These are phyloP conservation scores for Beauveria scarabaeidicola DNA, from an alignment of 2,329 filamentous ascomycete species.

Conservation along the genomic window DNA sequence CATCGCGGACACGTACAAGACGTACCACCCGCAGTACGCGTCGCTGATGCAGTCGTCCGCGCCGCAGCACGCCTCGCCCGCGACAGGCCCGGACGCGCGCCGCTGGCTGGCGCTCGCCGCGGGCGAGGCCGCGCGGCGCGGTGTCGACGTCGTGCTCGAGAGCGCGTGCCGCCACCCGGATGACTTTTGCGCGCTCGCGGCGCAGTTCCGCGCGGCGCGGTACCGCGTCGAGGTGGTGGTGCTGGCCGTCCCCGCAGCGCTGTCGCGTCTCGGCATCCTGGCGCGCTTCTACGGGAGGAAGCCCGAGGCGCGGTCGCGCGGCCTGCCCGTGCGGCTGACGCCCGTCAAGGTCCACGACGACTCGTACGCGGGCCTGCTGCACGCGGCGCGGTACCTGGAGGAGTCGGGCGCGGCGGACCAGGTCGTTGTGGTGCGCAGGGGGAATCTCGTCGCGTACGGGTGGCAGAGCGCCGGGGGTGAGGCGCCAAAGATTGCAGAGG, in stretches of 20 bases:
- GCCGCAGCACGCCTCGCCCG: constrained; percentile 29
- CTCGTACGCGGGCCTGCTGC: constrained; percentile 31
- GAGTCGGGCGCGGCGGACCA: constrained; percentile 21
- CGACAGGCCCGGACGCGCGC: constrained; percentile 33
- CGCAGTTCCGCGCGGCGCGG: constrained; percentile 23
- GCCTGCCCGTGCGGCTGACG: constrained; percentile 33
- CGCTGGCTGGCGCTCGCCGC: constrained; percentile 35
- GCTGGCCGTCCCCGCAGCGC: constrained; percentile 32
- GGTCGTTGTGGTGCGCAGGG: constrained; percentile 32
- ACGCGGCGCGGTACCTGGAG: constrained; percentile 31
- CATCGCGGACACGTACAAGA: constrained; percentile 42
- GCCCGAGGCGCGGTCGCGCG: constrained; percentile 26
- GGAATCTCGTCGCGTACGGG: constrained; percentile 26
- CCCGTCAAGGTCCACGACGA: constrained; percentile 37
- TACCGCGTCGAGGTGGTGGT: constrained; percentile 33
- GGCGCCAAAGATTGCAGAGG: constrained; percentile 14
- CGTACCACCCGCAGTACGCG: constrained; percentile 35
- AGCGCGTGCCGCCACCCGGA: constrained; percentile 35
- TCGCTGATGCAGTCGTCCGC: constrained; percentile 20
- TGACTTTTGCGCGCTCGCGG: constrained; percentile 31
- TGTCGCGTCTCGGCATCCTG: constrained; percentile 35
- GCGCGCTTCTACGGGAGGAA: constrained; percentile 28
- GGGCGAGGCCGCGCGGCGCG: constrained; percentile 21
- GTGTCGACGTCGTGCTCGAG: constrained; percentile 34
- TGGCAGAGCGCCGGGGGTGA: constrained; percentile 10